Percentiles rank a stretch among this genome's conserved stretches.
phyloP scores from a whole-genome alignment of 2,329 filamentous ascomycete species.

The Monilinia aucupariae region DNA sequence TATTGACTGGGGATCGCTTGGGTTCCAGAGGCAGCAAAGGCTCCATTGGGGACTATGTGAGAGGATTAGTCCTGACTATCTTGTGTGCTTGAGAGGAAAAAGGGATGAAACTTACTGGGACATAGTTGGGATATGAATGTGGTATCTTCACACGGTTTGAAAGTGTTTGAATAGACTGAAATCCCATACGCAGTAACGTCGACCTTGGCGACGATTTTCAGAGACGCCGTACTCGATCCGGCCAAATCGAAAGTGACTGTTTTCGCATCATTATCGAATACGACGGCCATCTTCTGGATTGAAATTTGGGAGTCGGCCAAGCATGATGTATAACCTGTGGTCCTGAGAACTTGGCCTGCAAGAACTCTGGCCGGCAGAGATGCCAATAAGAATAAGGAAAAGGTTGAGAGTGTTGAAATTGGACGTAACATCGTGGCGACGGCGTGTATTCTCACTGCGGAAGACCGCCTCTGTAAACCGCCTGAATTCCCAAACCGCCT shows the following conservation, averaged over 20 bases:
- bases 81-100: not conserved
- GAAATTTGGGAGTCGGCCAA: slow-evolving; percentile 53
- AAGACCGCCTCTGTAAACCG: slow-evolving; percentile 10
- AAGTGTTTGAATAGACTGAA: slow-evolving; percentile 69
- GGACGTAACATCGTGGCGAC: slow-evolving; percentile 32
- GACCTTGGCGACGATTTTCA: slow-evolving; percentile 69
- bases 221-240: slow-evolving; percentile 65
- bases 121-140: slow-evolving; percentile 72
- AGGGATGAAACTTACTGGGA: slow-evolving; percentile 50
- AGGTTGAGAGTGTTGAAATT: slow-evolving; percentile 26
- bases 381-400: slow-evolving; percentile 32
- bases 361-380: slow-evolving; percentile 42
- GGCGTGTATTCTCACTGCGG: slow-evolving; percentile 15
- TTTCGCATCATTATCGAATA: slow-evolving; percentile 70
- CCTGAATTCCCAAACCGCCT: slow-evolving; percentile 2
- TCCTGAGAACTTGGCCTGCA: slow-evolving; percentile 69
- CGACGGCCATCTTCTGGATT: slow-evolving; percentile 69
- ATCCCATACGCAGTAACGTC: slow-evolving; percentile 59
- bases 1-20: slow-evolving; percentile 68
- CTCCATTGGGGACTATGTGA: slow-evolving; percentile 60
- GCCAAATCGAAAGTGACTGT: slow-evolving; percentile 75
- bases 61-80: slow-evolving; percentile 19
- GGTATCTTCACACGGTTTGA: slow-evolving; percentile 70
- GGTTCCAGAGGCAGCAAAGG: slow-evolving; percentile 66
- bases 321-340: slow-evolving; percentile 75